phyloP scores from a whole-genome alignment of 306 rosid genomes.

The Quercus robur region DNA sequence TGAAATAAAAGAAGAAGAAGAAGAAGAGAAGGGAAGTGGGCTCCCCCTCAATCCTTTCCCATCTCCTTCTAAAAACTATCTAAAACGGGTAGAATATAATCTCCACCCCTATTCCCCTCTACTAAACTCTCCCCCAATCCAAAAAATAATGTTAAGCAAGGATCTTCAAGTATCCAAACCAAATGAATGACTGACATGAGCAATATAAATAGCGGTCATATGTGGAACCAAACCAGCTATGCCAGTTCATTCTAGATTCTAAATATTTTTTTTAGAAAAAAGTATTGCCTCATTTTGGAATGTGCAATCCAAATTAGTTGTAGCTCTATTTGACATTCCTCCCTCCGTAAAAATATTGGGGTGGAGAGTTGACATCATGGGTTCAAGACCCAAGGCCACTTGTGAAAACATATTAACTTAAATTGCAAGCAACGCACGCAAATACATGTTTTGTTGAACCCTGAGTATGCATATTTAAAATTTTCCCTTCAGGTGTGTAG shows the following conservation, averaged over 20 bases:
- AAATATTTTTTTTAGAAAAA: background rate
- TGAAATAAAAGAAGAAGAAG: too few species aligned
- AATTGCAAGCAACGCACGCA: constrained; percentile 15
- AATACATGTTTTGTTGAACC: background rate
- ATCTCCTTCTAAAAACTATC: too few species aligned
- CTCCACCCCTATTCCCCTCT: too few species aligned
- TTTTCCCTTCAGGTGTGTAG: background rate
- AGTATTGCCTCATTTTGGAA: background rate
- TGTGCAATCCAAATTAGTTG: background rate
- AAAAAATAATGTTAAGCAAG: background rate
- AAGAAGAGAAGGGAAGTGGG: too few species aligned
- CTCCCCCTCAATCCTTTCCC: too few species aligned
- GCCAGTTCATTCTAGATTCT: background rate
- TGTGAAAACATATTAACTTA: background rate
- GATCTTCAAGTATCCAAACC: background rate
- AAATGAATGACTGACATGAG: background rate
- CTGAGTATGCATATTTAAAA: background rate
- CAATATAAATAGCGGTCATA: background rate
- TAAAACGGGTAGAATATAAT: too few species aligned
- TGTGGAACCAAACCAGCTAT: constrained; percentile 1
- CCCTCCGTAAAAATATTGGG: too few species aligned
- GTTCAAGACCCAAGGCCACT: background rate
- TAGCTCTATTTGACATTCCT: too few species aligned
- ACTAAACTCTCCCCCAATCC: too few species aligned
- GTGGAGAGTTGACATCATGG: background rate